Evolutionary conservation across 768 basidiomycete genomes (phyloP).

Genomic region (Boletales sp.): DNA sequence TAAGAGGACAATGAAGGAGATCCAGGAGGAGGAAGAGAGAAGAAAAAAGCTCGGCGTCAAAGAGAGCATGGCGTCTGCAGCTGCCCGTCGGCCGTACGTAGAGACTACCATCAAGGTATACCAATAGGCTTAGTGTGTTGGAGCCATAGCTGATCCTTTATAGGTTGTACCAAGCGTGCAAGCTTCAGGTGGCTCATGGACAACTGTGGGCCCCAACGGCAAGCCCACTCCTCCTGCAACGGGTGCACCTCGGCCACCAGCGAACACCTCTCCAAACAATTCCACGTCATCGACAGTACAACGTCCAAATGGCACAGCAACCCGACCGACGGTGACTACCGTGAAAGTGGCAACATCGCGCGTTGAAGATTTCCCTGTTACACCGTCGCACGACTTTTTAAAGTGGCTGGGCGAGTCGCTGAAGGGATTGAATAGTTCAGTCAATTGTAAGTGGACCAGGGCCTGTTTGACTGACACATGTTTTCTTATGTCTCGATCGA

Average conservation of each 20-base stretch:
- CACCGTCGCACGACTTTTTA: conserved; percentile 87
- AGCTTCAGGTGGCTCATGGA: conserved; percentile 65
- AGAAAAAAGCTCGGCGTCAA: conserved; percentile 67
- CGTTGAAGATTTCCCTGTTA: conserved; percentile 57
- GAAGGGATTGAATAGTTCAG: conserved; percentile 59
- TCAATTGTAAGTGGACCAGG: conserved; percentile 44
- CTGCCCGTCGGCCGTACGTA: conserved; percentile 70
- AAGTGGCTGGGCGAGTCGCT: conserved; percentile 87
- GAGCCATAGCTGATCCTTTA: conserved; percentile 3
- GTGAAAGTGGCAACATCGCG: conserved; percentile 32
- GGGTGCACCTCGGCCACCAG: conserved; percentile 34
- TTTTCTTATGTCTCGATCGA: conserved; percentile 16
- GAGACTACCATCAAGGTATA: conserved; percentile 73
- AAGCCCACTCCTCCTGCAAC: conserved; percentile 41
- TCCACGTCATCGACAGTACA: conserved; percentile 30
- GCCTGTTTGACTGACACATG: conserved; percentile 1
- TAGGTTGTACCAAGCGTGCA: conserved; percentile 31
- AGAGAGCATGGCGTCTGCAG: conserved; percentile 54
- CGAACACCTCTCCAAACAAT: conserved; percentile 25
- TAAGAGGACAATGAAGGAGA: conserved; percentile 98
- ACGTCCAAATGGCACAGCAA: conserved; percentile 37
- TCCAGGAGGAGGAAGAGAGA: conserved; percentile 94
- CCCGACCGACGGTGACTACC: conserved; percentile 35
- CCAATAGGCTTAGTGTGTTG: background rate
- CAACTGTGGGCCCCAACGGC: conserved; percentile 79